Conservation (phyloP, 2,329 filamentous ascomycete genomes). For the Xylaria arbuscula region DNA sequence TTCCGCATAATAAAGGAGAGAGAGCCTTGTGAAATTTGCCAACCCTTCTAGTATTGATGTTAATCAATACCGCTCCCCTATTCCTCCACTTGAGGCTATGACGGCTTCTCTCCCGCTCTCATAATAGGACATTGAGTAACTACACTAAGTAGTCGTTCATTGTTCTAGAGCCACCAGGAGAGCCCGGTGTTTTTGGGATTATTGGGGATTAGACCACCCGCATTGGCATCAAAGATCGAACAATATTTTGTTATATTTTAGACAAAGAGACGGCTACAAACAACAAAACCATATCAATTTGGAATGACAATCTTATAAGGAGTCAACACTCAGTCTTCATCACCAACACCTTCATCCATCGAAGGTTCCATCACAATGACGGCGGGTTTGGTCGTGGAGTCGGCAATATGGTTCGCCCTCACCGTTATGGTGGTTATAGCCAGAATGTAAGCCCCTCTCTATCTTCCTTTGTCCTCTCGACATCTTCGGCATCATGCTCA, state of each 20-base stretch:
- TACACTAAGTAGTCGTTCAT: slow-evolving; percentile 2
- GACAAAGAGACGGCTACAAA: background rate
- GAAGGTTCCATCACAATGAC: slow-evolving; percentile 54
- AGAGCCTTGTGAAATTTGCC: background rate
- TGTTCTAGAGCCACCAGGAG: background rate
- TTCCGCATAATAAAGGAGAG: background rate
- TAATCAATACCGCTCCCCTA: background rate
- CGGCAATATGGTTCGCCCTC: slow-evolving; percentile 53
- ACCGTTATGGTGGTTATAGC: slow-evolving; percentile 53
- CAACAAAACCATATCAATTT: background rate
- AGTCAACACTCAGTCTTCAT: background rate
- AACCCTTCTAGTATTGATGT: background rate
- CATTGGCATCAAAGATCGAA: background rate
- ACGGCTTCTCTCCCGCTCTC: slow-evolving; percentile 5
- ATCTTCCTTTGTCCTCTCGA: slow-evolving; percentile 8
- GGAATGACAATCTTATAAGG: background rate
- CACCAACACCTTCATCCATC: background rate
- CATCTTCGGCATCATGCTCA: slow-evolving; percentile 7
- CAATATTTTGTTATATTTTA: background rate
- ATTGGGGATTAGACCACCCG: background rate
- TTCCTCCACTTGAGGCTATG: background rate
- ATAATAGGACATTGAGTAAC: background rate
- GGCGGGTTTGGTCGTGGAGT: slow-evolving; percentile 41
- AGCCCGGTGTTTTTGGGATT: background rate
- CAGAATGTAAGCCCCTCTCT: slow-evolving; percentile 53